Conservation (phyloP, 2,329 filamentous ascomycete species). For the Karstenula rhodostoma region DNA sequence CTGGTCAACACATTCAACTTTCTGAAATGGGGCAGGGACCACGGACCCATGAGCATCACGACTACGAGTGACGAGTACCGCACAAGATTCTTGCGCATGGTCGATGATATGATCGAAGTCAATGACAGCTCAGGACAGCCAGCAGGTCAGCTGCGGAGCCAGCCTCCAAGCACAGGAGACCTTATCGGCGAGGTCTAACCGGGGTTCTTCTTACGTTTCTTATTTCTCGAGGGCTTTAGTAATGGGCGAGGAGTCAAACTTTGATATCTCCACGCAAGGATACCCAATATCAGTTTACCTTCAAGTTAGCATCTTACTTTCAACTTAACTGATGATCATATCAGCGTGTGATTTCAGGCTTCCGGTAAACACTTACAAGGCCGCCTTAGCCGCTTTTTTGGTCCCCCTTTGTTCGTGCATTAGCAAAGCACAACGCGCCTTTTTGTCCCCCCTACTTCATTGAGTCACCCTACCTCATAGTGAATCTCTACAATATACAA, state of each 20-base stretch:
- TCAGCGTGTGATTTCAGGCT: not conserved
- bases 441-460: too few relatives aligned
- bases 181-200: constrained; percentile 9
- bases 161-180: constrained; percentile 20
- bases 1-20: constrained; percentile 71
- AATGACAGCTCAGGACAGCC: constrained; percentile 43
- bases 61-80: constrained; percentile 74
- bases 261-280: not conserved
- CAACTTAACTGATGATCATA: not conserved
- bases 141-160: constrained; percentile 37
- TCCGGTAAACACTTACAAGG: not conserved
- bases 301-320: not conserved
- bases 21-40: constrained; percentile 59
- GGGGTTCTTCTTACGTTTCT: not conserved
- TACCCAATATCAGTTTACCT: constrained; percentile 9
- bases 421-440: too few relatives aligned
- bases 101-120: constrained; percentile 50
- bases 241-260: constrained; percentile 1
- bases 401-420: too few relatives aligned
- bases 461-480: too few relatives aligned
- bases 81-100: constrained; percentile 63
- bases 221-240: not conserved
- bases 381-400: too few relatives aligned
- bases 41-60: constrained; percentile 79
- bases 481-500: too few relatives aligned